Evolutionary conservation across 257 asterid genomes (phyloP).

Genomic region (Rhazya stricta): DNA sequence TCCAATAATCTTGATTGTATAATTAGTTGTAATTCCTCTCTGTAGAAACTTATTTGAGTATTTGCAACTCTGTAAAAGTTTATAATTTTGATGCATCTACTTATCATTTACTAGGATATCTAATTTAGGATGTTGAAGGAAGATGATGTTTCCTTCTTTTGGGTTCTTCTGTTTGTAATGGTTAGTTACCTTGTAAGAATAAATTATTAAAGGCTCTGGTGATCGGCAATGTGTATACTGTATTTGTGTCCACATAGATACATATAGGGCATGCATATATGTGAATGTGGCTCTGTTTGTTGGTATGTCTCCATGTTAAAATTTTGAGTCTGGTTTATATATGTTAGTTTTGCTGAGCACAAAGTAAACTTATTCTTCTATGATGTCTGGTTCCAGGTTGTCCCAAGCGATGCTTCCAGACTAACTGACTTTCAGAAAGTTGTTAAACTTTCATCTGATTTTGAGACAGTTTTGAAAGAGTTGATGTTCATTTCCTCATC

Average conservation of each 20-base stretch:
- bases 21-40: background rate
- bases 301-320: background rate
- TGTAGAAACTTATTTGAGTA: background rate
- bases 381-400: conserved; percentile 51
- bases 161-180: background rate
- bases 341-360: background rate
- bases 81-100: background rate
- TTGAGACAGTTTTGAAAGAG: conserved; percentile 67
- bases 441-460: conserved; percentile 63
- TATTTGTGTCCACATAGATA: background rate
- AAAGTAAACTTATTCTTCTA: conserved; percentile 16
- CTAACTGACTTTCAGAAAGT: conserved; percentile 82
- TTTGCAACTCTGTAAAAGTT: background rate
- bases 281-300: background rate
- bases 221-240: background rate
- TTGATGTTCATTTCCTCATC: conserved; percentile 71
- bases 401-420: conserved; percentile 96
- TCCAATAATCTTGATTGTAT: background rate
- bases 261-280: background rate
- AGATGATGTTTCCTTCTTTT: background rate
- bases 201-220: background rate
- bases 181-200: background rate
- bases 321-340: background rate
- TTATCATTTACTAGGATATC: background rate
- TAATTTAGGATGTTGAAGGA: background rate